A percentile compares a stretch with the other conserved stretches of the same genome.
These are phyloP conservation scores for Cynara cardunculus DNA, from an alignment of 129 eudicot genomes.

Conservation along the genomic window DNA sequence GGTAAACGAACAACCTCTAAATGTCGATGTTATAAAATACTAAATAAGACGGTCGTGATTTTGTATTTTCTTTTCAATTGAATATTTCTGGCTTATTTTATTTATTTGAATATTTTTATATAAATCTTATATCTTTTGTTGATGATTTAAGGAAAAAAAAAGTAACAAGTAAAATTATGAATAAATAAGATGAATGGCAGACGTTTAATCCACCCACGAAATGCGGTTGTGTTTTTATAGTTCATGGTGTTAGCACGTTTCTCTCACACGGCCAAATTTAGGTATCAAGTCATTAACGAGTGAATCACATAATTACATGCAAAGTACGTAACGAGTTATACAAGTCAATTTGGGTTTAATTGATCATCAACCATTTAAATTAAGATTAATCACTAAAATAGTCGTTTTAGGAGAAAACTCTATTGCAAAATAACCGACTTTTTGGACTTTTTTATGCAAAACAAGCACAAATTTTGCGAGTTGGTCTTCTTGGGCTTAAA, in stretches of 20 bases:
- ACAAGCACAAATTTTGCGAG: neutral
- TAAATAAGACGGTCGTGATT: neutral
- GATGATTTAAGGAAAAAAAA: neutral
- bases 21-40: neutral
- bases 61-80: neutral
- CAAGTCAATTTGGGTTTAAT: neutral
- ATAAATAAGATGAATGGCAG: neutral
- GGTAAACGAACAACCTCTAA: too few species aligned
- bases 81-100: neutral
- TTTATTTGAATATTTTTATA: neutral
- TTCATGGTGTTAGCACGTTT: neutral
- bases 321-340: neutral
- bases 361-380: neutral
- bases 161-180: neutral
- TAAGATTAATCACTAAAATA: neutral
- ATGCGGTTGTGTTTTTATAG: neutral
- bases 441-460: neutral
- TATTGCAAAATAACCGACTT: neutral
- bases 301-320: neutral
- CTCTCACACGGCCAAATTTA: neutral
- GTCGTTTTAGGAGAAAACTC: neutral
- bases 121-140: neutral
- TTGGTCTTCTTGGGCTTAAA: neutral
- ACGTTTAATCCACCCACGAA: neutral
- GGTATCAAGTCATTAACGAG: neutral